Evolutionary conservation across 805 yeast species (phyloP).

Genomic region (Sugiyamaella floridensis): DNA sequence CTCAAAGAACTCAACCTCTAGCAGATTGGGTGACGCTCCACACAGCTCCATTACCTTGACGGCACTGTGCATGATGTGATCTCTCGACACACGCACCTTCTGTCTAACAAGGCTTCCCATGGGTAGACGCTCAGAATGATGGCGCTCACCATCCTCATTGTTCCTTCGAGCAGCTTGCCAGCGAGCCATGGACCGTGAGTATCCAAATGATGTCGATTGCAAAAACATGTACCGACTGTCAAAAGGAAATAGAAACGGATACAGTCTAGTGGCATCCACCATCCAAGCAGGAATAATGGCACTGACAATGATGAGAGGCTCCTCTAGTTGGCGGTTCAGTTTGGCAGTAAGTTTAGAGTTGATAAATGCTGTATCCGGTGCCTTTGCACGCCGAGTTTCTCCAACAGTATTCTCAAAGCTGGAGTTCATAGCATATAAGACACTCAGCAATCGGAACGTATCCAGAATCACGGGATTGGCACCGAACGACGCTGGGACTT

Average conservation of each 20-base stretch:
- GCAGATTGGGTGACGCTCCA: slow-evolving; percentile 69
- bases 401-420: background rate
- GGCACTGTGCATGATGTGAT: slow-evolving; percentile 66
- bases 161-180: slow-evolving; percentile 53
- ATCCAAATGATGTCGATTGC: slow-evolving; percentile 86
- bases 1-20: slow-evolving; percentile 81
- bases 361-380: slow-evolving; percentile 38
- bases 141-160: slow-evolving; percentile 27
- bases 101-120: slow-evolving; percentile 73
- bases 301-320: slow-evolving; percentile 79
- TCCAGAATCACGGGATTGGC: slow-evolving; percentile 14
- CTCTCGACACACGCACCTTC: slow-evolving; percentile 71
- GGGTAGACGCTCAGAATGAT: slow-evolving; percentile 12
- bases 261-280: slow-evolving; percentile 60
- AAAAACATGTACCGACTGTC: slow-evolving; percentile 71
- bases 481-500: slow-evolving; percentile 21
- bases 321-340: slow-evolving; percentile 79
- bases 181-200: slow-evolving; percentile 68
- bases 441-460: slow-evolving; percentile 23
- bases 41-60: slow-evolving; percentile 67
- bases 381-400: slow-evolving; percentile 14
- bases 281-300: slow-evolving; percentile 85
- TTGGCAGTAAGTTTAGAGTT: slow-evolving; percentile 83
- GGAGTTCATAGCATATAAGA: slow-evolving; percentile 24
- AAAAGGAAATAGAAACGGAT: slow-evolving; percentile 78